Evolutionary conservation across 345 rosid species (phyloP).

Genomic region (Zanthoxylum bungeanum): DNA sequence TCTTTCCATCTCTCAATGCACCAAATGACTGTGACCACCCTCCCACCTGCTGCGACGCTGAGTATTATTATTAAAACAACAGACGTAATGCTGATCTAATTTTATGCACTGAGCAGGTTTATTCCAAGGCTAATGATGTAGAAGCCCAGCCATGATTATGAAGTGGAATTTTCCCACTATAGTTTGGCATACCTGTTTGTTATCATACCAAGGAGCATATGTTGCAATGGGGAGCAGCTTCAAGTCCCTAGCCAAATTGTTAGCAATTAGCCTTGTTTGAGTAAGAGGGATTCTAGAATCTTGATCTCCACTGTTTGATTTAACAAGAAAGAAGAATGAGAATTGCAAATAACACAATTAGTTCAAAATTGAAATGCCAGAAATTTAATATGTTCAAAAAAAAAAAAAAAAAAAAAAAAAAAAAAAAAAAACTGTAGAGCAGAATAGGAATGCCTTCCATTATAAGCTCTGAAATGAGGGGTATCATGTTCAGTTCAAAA

Average conservation of each 20-base stretch:
- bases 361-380: not conserved
- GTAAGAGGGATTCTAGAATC: conserved; percentile 30
- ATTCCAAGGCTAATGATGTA: not conserved
- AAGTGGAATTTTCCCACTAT: not conserved
- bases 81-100: no score
- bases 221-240: conserved; percentile 16
- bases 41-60: conserved; percentile 27
- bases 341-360: not conserved
- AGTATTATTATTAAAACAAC: not conserved
- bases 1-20: conserved; percentile 10
- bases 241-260: conserved; percentile 31
- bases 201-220: conserved; percentile 28
- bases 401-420: no score
- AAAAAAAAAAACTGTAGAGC: not conserved
- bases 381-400: no score
- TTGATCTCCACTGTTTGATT: conserved; percentile 35
- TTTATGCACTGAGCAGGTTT: not conserved
- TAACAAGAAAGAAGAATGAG: not conserved
- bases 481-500: not conserved
- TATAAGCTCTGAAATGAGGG: not conserved
- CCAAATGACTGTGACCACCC: conserved; percentile 32
- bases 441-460: not conserved
- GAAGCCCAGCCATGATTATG: not conserved
- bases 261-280: conserved; percentile 38
- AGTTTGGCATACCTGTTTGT: conserved; percentile 17